Percentiles rank a stretch among this genome's conserved stretches.
Conservation (phyloP, 1,139 yeast species). For the Entelexis sorbosivorans region DNA sequence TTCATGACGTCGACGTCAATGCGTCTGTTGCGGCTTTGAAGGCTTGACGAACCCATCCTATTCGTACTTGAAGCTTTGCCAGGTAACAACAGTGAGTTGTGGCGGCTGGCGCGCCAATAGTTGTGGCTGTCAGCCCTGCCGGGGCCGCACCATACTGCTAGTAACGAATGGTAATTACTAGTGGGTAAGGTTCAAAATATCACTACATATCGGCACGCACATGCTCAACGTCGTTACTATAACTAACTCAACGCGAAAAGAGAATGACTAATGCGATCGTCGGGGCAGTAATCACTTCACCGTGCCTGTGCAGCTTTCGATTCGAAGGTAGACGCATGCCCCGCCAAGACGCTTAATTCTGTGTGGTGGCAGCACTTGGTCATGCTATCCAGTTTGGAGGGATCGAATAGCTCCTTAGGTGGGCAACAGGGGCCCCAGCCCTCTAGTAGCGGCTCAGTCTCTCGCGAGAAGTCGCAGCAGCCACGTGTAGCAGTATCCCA, state of each 20-base stretch:
- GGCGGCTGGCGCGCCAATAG: neutral
- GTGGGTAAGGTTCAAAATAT: neutral
- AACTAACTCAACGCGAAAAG: neutral
- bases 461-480: neutral
- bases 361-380: neutral
- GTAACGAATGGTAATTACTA: neutral
- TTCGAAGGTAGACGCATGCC: neutral
- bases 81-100: neutral
- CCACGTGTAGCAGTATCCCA: neutral
- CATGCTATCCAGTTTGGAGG: neutral
- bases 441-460: neutral
- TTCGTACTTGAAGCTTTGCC: neutral
- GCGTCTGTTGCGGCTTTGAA: slow-evolving; percentile 50
- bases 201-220: neutral
- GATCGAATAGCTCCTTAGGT: neutral
- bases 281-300: neutral
- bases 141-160: neutral
- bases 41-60: neutral
- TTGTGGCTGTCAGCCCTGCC: neutral
- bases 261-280: neutral
- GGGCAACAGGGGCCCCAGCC: neutral
- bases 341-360: neutral
- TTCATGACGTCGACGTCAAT: slow-evolving; percentile 97
- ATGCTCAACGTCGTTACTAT: neutral
- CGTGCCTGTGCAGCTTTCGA: neutral